phyloP scores from a whole-genome alignment of 1,284 basidiomycete genomes.

The Boletus semigastroideus region DNA sequence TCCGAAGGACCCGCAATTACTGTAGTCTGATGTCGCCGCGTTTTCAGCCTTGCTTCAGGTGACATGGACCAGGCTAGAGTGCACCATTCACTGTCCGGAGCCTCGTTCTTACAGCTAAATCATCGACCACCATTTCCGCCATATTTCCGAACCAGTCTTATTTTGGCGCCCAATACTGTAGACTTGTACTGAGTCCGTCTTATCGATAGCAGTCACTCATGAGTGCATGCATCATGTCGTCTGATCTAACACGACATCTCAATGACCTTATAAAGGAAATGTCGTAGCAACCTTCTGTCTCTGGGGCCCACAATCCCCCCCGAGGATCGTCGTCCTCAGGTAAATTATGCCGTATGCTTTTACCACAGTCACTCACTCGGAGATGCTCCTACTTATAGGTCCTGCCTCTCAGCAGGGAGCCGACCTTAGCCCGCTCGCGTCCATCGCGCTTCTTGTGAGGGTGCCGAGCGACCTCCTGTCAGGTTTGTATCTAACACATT shows the following conservation, averaged over 20 bases:
- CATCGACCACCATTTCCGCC: slow-evolving; percentile 27
- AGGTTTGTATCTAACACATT: slow-evolving; percentile 37
- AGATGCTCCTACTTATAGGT: slow-evolving; percentile 23
- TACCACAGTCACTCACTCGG: slow-evolving; percentile 14
- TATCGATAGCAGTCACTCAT: slow-evolving; percentile 30
- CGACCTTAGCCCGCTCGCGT: slow-evolving; percentile 66
- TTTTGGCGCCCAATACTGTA: slow-evolving; percentile 16
- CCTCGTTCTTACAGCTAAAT: slow-evolving; percentile 20
- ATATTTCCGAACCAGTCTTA: slow-evolving; percentile 24
- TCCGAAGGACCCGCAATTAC: slow-evolving; percentile 11
- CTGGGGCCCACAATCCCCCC: slow-evolving; percentile 36
- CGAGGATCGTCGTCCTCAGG: slow-evolving; percentile 33
- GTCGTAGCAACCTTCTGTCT: slow-evolving; percentile 14
- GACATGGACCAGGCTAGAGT: slow-evolving; percentile 12
- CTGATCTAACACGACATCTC: slow-evolving; percentile 22
- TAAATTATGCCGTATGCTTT: slow-evolving; percentile 25
- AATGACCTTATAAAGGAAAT: slow-evolving; percentile 34
- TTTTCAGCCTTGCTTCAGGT: slow-evolving; percentile 12
- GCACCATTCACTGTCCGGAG: slow-evolving; percentile 13
- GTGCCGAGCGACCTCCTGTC: slow-evolving; percentile 53
- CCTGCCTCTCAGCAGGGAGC: slow-evolving; percentile 58
- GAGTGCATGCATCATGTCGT: slow-evolving; percentile 16
- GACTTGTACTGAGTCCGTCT: slow-evolving; percentile 25
- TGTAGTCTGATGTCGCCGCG: slow-evolving; percentile 5
- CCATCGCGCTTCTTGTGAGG: slow-evolving; percentile 76